Percentiles rank a stretch among this genome's conserved stretches.
These are phyloP conservation scores for Alternaria viburni DNA, from an alignment of 2,329 filamentous ascomycete species.

Conservation along the genomic window DNA sequence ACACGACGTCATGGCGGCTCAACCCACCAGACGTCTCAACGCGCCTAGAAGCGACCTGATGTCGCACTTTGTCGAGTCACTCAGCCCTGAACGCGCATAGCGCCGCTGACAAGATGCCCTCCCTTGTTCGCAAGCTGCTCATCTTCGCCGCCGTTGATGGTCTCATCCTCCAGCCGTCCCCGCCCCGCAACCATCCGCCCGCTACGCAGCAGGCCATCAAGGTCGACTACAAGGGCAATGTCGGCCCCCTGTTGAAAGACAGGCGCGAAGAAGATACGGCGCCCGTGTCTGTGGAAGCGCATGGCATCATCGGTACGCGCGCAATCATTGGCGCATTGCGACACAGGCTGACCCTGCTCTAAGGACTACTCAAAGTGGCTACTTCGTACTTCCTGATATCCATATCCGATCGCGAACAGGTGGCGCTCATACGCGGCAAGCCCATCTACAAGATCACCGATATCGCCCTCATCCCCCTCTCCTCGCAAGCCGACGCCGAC, in stretches of 20 bases:
- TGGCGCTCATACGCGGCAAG: conserved; percentile 82
- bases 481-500: conserved; percentile 75
- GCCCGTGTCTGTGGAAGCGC: conserved; percentile 52
- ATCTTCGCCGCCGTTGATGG: conserved; percentile 84
- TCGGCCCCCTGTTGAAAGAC: conserved; percentile 56
- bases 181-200: conserved; percentile 62
- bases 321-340: neutral
- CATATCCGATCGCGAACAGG: conserved; percentile 84
- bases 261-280: conserved; percentile 47
- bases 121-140: conserved; percentile 77
- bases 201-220: conserved; percentile 64
- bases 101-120: conserved; percentile 64
- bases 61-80: neutral
- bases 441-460: conserved; percentile 88
- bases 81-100: conserved; percentile 4
- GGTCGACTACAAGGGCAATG: conserved; percentile 71
- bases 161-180: conserved; percentile 76
- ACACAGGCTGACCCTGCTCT: neutral
- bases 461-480: conserved; percentile 87
- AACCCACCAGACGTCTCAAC: neutral
- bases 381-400: conserved; percentile 83
- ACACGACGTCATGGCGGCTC: conserved; percentile 8
- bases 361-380: conserved; percentile 84
- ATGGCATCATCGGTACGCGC: conserved; percentile 64
- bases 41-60: conserved; percentile 4